Percentiles rank a stretch among this genome's conserved stretches.
Conservation (phyloP, 441 rosid species). For the Bruguiera hainesii region DNA sequence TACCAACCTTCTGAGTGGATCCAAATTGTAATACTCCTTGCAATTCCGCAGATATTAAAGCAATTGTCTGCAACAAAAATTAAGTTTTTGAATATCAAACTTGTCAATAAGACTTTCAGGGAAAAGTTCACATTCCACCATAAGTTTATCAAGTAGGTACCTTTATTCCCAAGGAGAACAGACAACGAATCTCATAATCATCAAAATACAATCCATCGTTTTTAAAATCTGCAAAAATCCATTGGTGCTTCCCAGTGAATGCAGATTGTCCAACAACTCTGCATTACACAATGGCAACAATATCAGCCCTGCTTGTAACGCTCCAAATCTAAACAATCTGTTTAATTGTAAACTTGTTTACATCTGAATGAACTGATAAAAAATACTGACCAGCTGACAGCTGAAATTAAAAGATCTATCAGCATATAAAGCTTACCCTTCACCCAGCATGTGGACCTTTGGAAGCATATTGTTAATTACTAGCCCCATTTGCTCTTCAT, state of each 20-base stretch:
- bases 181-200: slow-evolving; percentile 34
- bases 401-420: not conserved
- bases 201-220: slow-evolving; percentile 29
- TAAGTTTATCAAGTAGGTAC: slow-evolving; percentile 21
- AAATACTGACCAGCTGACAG: not conserved
- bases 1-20: slow-evolving; percentile 67
- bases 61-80: slow-evolving; percentile 58
- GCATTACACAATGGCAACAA: slow-evolving; percentile 21
- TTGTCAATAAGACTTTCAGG: not conserved
- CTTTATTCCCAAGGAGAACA: slow-evolving; percentile 54
- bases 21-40: slow-evolving; percentile 78
- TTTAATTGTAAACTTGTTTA: not conserved
- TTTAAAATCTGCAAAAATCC: slow-evolving; percentile 57
- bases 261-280: slow-evolving; percentile 82
- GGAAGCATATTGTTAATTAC: slow-evolving; percentile 49
- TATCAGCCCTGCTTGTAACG: slow-evolving; percentile 12
- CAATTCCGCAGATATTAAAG: slow-evolving; percentile 55
- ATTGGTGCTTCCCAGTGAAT: slow-evolving; percentile 54
- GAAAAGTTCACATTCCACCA: not conserved
- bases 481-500: slow-evolving; percentile 49
- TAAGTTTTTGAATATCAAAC: not conserved
- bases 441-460: slow-evolving; percentile 64
- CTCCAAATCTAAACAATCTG: not conserved
- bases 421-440: slow-evolving; percentile 59
- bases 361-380: not conserved